A percentile compares a stretch with the other conserved stretches of the same genome.
Conservation (phyloP, 768 basidiomycete species). For the Tricholoma hemisulphureum region DNA sequence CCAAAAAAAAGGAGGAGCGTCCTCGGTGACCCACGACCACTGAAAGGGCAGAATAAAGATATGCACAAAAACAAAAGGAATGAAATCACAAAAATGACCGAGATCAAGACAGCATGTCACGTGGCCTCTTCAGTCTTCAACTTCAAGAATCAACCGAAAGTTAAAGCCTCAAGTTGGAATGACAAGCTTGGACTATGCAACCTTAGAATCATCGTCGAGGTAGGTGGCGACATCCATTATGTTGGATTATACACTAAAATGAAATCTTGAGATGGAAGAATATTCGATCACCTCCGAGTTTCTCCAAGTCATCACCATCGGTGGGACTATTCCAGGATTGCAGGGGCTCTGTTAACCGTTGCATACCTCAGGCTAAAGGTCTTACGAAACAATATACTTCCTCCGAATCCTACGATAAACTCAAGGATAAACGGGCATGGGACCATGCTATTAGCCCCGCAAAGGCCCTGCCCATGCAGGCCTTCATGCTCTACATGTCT, state of each 20-base stretch:
- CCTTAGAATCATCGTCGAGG: slow-evolving; percentile 41
- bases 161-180: not conserved
- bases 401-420: slow-evolving; percentile 53
- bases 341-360: not conserved
- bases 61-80: not conserved
- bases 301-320: slow-evolving; percentile 47
- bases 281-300: slow-evolving; percentile 68
- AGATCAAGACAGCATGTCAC: not conserved
- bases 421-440: slow-evolving; percentile 83
- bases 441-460: slow-evolving; percentile 81
- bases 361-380: slow-evolving; percentile 38
- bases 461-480: slow-evolving; percentile 94
- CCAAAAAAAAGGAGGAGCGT: not conserved
- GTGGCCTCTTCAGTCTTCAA: too few species aligned
- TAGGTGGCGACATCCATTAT: slow-evolving; percentile 10
- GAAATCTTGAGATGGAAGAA: slow-evolving; percentile 51
- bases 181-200: slow-evolving; percentile 37
- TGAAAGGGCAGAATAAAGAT: not conserved
- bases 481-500: slow-evolving; percentile 98
- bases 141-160: too few species aligned
- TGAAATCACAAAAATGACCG: not conserved
- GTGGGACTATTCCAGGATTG: slow-evolving; percentile 20
- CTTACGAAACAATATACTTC: slow-evolving; percentile 33
- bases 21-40: too few species aligned
- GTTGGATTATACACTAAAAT: not conserved